These are phyloP conservation scores for Suhomyces wounanorum DNA, from an alignment of 1,139 yeast genomes.

Conservation along the genomic window DNA sequence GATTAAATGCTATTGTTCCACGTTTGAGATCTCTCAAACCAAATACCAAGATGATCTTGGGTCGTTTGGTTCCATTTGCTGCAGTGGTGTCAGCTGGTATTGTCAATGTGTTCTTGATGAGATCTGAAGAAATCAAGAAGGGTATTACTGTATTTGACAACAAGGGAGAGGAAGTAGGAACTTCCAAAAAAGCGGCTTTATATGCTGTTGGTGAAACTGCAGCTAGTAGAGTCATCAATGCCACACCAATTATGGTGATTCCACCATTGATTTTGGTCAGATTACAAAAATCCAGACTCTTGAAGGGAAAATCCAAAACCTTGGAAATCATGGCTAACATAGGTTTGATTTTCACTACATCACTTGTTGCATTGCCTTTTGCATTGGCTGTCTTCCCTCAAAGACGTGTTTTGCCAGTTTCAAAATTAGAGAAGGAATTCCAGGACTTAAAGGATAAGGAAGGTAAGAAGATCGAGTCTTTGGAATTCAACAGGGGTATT, in stretches of 20 bases:
- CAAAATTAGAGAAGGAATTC: slow-evolving; percentile 64
- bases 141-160: slow-evolving; percentile 75
- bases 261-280: slow-evolving; percentile 84
- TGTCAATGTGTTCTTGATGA: slow-evolving; percentile 91
- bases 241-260: slow-evolving; percentile 94
- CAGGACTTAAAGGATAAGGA: slow-evolving; percentile 58
- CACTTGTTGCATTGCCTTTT: slow-evolving; percentile 87
- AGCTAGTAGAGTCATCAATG: slow-evolving; percentile 88
- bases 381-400: slow-evolving; percentile 97
- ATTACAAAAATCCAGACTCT: slow-evolving; percentile 63
- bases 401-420: slow-evolving; percentile 60
- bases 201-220: slow-evolving; percentile 98
- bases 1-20: slow-evolving; percentile 87
- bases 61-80: slow-evolving; percentile 93
- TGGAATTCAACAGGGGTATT: slow-evolving; percentile 92
- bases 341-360: slow-evolving; percentile 81
- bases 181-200: slow-evolving; percentile 81
- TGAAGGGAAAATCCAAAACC: slow-evolving; percentile 66
- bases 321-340: slow-evolving; percentile 72
- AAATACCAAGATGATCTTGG: slow-evolving; percentile 65
- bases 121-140: slow-evolving; percentile 87
- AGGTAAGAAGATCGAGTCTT: slow-evolving; percentile 60
- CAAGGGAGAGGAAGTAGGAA: slow-evolving; percentile 71
- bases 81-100: slow-evolving; percentile 97
- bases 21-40: slow-evolving; percentile 68